Percentiles rank a stretch among this genome's conserved stretches.
Evolutionary conservation across 805 yeast genomes (phyloP).

Genomic region (Sungouiozyma intestinalis): DNA sequence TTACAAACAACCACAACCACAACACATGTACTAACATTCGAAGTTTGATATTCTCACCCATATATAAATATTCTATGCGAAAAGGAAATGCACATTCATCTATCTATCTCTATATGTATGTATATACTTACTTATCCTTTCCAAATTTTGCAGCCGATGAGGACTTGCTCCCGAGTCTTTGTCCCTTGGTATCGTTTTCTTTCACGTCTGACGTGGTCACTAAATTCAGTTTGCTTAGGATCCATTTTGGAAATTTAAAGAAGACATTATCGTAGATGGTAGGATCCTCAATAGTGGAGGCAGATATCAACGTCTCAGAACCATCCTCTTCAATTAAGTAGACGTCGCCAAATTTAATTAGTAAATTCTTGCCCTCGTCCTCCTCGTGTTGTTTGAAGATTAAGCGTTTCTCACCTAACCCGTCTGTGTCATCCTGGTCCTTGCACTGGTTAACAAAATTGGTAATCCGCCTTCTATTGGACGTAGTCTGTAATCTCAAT

Average conservation of each 20-base stretch:
- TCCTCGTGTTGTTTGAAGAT: constrained; percentile 34
- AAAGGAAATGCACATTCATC: neutral
- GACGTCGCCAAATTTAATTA: constrained; percentile 52
- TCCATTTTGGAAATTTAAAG: constrained; percentile 31
- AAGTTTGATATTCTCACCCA: neutral
- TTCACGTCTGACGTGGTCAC: constrained; percentile 11
- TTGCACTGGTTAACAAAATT: constrained; percentile 42
- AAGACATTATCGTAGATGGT: constrained; percentile 40
- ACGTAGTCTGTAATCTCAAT: constrained; percentile 42
- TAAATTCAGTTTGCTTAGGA: constrained; percentile 39
- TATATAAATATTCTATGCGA: neutral
- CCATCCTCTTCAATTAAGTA: constrained; percentile 39
- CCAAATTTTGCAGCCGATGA: neutral
- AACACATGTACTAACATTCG: neutral
- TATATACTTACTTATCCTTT: neutral
- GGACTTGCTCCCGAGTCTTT: neutral
- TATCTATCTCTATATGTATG: neutral
- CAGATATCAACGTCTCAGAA: constrained; percentile 32
- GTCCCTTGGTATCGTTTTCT: neutral
- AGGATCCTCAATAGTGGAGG: constrained; percentile 40
- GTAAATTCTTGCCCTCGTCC: constrained; percentile 39
- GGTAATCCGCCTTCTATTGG: constrained; percentile 48
- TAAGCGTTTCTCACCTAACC: constrained; percentile 39
- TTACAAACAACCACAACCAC: too few relatives aligned
- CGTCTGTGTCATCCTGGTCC: constrained; percentile 46